Conservation (phyloP, 164 flowering plant genomes). For the Berberis thunbergii region DNA sequence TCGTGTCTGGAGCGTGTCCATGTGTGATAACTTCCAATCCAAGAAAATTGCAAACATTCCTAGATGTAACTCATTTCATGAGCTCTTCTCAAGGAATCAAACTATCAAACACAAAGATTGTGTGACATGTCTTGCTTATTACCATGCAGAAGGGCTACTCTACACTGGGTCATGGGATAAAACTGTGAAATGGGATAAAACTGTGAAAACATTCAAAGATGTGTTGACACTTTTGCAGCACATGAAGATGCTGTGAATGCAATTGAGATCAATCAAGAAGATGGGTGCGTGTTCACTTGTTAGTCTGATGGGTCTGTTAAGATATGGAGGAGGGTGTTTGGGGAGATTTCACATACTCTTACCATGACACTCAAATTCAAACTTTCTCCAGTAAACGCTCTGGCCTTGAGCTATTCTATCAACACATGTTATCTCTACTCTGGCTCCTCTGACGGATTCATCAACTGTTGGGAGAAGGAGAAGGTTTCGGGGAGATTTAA, state of each 20-base stretch:
- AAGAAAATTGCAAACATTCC: background rate
- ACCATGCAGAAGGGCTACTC: background rate
- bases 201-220: background rate
- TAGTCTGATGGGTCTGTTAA: background rate
- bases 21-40: background rate
- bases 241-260: background rate
- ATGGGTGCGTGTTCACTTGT: background rate
- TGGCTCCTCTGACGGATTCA: too few species aligned
- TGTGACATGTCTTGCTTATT: background rate
- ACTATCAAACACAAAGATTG: background rate
- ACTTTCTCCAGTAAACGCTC: background rate
- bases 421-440: too few species aligned
- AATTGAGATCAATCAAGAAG: background rate
- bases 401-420: too few species aligned
- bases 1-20: background rate
- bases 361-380: constrained; percentile 1
- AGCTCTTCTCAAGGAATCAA: background rate
- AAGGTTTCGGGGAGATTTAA: too few species aligned
- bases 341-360: background rate
- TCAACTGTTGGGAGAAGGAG: too few species aligned
- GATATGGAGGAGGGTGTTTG: background rate
- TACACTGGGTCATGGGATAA: background rate
- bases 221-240: background rate
- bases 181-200: too few species aligned
- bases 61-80: background rate